These are phyloP conservation scores for Ascochyta pisi DNA, from an alignment of 2,329 filamentous ascomycete species.

Conservation along the genomic window DNA sequence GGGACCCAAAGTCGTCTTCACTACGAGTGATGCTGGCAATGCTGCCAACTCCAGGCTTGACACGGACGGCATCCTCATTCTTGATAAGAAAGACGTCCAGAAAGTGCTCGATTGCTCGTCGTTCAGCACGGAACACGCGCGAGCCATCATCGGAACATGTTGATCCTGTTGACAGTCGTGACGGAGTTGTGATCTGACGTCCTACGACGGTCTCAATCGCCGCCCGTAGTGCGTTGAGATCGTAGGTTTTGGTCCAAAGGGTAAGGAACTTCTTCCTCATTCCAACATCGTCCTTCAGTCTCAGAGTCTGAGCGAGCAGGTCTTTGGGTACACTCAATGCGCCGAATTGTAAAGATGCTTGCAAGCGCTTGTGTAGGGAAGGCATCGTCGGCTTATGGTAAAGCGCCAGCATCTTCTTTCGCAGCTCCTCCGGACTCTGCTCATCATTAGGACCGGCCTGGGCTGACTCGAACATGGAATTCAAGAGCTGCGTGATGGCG, in stretches of 20 bases:
- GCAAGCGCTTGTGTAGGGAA: constrained; percentile 62
- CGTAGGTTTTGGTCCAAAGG: constrained; percentile 66
- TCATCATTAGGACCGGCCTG: constrained; percentile 34
- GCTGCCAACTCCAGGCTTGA: constrained; percentile 47
- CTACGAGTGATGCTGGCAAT: constrained; percentile 49
- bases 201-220: constrained; percentile 67
- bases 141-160: constrained; percentile 45
- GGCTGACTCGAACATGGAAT: constrained; percentile 59
- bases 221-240: constrained; percentile 57
- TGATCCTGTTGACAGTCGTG: constrained; percentile 46
- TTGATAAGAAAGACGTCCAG: constrained; percentile 64
- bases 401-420: constrained; percentile 58
- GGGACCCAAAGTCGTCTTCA: constrained; percentile 52
- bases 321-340: constrained; percentile 64
- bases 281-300: constrained; percentile 64
- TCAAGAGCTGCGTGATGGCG: constrained; percentile 66
- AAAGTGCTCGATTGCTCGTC: constrained; percentile 58
- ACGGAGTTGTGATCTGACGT: constrained; percentile 54
- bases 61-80: constrained; percentile 61
- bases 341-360: constrained; percentile 65
- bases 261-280: constrained; percentile 63
- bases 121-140: constrained; percentile 45
- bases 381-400: constrained; percentile 62
- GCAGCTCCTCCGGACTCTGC: constrained; percentile 46
- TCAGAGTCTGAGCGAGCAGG: constrained; percentile 52